Evolutionary conservation across 2,329 filamentous ascomycete genomes (phyloP), one percentile per base, ranked within the genome.

Genomic region (Hypoxylon sp.): DNA sequence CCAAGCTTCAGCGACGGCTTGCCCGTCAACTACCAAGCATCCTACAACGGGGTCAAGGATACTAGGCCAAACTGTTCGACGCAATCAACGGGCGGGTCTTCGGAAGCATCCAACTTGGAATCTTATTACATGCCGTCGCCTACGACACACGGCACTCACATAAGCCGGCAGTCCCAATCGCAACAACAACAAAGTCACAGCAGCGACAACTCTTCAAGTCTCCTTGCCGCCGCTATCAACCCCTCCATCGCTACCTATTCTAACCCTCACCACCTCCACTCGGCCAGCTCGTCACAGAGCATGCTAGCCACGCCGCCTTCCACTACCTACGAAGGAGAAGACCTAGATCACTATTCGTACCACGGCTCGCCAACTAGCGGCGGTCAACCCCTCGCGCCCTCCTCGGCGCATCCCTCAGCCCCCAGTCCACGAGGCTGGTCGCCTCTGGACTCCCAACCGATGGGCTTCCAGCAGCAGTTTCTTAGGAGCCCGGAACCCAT

Each of bases 271-370:
- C 51, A 65, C 8, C 24, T 67, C 10, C 62, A 61, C 46, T 73
- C 73, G 26, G 63, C 65, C 17, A 68, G 68, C 44, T 69, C 72
- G 57, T 68, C 68, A 2, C 57, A 68, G 47, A 59, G 61, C 51
- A 55, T 68, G 50, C 78, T 77, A 74, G 73, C 75, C 34, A 80
- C 78, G 24, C 78, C 80, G 28, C 78, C 77, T 10, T 64, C 66
- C 7, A 72, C 74, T 7, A 72, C 73, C 11, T 72, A 74, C 37
- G 75, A 79, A 46, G 78, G 71, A 10, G 76, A 79, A 32, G 79
- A 80, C 22, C 72, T 76, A 49, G 79, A 81, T 19, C 73, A 74
- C 59, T 75, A 76, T 55, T 75, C 75, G 44, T 77, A 75, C 67
- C 71, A 74, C 52, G 74, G 71, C 28, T 78, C 77, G 8, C 75